phyloP scores from a whole-genome alignment of 805 yeast genomes.

The Candida coquimbonensis region DNA sequence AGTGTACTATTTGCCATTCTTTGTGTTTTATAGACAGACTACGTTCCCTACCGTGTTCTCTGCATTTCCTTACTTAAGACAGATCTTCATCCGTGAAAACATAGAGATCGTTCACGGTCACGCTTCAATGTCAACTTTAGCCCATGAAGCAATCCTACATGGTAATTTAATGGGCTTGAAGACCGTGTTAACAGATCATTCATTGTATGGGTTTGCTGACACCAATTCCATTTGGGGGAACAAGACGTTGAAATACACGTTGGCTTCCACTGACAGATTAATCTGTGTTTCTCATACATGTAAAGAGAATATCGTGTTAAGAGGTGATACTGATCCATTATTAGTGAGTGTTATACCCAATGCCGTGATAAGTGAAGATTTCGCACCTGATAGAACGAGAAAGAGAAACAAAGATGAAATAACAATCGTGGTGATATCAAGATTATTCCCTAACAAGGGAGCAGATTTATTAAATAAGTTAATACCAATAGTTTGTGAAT shows the following conservation, averaged over 20 bases:
- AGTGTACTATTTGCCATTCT: conserved; percentile 83
- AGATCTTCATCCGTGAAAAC: conserved; percentile 76
- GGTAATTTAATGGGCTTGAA: conserved; percentile 87
- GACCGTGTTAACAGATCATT: conserved; percentile 94
- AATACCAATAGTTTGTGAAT: conserved; percentile 73
- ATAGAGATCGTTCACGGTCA: conserved; percentile 94
- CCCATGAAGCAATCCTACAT: conserved; percentile 89
- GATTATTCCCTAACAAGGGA: conserved; percentile 94
- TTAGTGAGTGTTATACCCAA: conserved; percentile 89
- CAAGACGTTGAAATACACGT: conserved; percentile 73
- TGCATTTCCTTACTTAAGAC: conserved; percentile 77
- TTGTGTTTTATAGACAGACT: conserved; percentile 74
- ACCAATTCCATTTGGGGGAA: conserved; percentile 80
- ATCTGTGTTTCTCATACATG: conserved; percentile 97
- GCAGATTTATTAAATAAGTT: conserved; percentile 81
- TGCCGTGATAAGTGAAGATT: conserved; percentile 84
- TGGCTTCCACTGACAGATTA: conserved; percentile 83
- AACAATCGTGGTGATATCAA: conserved; percentile 83
- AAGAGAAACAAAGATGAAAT: conserved; percentile 34
- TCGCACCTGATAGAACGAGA: conserved; percentile 39
- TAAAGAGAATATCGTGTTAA: conserved; percentile 86
- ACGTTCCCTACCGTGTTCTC: conserved; percentile 87
- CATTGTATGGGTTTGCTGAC: conserved; percentile 89
- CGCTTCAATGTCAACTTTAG: conserved; percentile 78
- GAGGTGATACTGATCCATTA: conserved; percentile 77